Evolutionary conservation across 2,329 filamentous ascomycete species (phyloP), one percentile per base, ranked within the genome.

Genomic region (Aspergillus ochraceus): DNA sequence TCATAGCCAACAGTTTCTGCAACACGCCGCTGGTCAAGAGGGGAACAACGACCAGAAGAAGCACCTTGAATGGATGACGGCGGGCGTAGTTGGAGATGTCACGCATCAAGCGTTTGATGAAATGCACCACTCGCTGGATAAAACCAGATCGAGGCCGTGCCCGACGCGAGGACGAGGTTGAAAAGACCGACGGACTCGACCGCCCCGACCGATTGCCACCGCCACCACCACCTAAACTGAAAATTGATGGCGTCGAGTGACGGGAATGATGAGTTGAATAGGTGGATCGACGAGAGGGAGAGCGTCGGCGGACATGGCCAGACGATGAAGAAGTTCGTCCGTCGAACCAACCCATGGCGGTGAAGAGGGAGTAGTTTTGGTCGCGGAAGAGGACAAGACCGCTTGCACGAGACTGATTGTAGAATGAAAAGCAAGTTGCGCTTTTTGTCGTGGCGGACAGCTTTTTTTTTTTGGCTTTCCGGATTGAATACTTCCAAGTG

Each of bases 21-120:
- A 97, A 78, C 29, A 91, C 89, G 32, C 94, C 94, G 54, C 91
- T 91, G 1, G 89, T 92, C 69, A 97, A 80, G 59, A 98, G 83
- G 10, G 94, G 94, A 84, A 97, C 87, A 69, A 97, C 84, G 63
- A 97, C 89, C 63, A 92, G 85, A 81, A 91, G 83, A 80, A 97
- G 90, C 52, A 96, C 90, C 79, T 96, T 96, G 72, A 92, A 79
- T 0, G 93, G 94, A 78, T 97, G 89, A 42, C 87, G 84, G 73
- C 91, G 89, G 69, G 91, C 90, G 78, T 94, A 96, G 74, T 88
- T 86, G 74, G 89, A 82, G 9, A 97, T 86, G 73, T 96, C 88
- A 70, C 90, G 89, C 59, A 97, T 79, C 63, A 97, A 85, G 49
- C 89, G 87, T 72, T 89, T 89, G 61, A 97, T 85, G 70, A 91